Evolutionary conservation across 169 alveolate species (phyloP), one percentile per base, ranked within the genome.

Genomic region (Plasmodium coatneyi): DNA sequence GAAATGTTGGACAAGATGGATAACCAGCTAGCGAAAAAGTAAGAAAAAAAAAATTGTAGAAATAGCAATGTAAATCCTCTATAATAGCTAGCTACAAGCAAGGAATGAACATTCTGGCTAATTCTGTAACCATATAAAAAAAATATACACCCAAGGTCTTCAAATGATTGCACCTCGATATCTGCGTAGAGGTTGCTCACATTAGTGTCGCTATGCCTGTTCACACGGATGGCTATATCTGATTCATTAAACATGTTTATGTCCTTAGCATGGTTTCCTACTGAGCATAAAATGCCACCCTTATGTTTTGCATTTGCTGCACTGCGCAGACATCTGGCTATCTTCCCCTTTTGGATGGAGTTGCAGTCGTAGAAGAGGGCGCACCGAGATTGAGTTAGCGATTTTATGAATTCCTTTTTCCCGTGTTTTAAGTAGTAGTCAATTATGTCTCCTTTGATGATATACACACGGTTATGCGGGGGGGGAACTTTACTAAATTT

Each of bases 11-110:
- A 84, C 36, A 84, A 84, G 10, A 71, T 71, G 2, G 84, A 71
- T 34, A 84, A 28, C 36, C 39, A 25, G 32, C 54, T 43, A 28
- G 74, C 78, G 39, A 84, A 84, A 71, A 72, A 84, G 52, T 84
- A 84, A 4, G 84, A 72, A 49, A 72, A 84, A 84, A 71, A 84
- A 84, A 84, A 84, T 49, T 84, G 84, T 72, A 84, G 39, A 76
- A 84, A 84, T 34, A 84, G n/a, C 7, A 84, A 30, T 30, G 71
- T 36, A 28, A 30, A 60, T 36, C 84, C 78, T 34, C 92, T 72
- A 66, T 84, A 84, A 46, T 72, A 84, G 25, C 78, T 72, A 30
- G 22, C n/a, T 43, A 71, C 56, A 30, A 43, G 6, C n/a, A 83
- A 66, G 22, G 60, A 84, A 72, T 43, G 74, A 84, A 84, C 34